Base-by-base conservation (phyloP, 352 stramenopile genomes). In the Phytophthora constricta region DNA sequence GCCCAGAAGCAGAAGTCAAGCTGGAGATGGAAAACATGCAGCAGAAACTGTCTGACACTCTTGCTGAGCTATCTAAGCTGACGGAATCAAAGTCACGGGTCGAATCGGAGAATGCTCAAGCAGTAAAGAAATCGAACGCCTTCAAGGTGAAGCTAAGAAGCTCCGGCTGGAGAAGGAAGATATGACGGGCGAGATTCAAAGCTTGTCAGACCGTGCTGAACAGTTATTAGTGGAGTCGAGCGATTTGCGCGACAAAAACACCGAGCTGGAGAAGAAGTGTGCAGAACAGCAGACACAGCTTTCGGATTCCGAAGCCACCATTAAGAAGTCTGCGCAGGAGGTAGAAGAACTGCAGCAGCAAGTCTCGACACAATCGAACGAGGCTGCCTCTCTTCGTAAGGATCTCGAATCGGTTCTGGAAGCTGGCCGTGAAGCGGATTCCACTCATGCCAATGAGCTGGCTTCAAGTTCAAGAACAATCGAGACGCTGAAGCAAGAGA, bases 1-100 rank as follows among this genome's bases (percentile, higher is more conserved):
- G 68, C 82, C 10, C 74, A 78, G 26, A 80, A 82, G 58, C 52
- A 79, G 2, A 23, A 74, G 16, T 53, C 55, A 58, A 65, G 22
- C 26, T 66, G 43, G 46, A n/a, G 20, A 28, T 74, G 28, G 50
- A 62, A 60, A 49, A 66, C 22, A 28, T 41, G 4, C 46, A 67
- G 22, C 26, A 53, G 23, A 76, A 71, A 42, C 27, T 82, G 23
- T 64, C 54, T 17, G 53, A 62, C 1, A 49, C 60, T 56, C 47
- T 49, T 5, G 31, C n/a, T 53, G 52, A 70, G 50, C 17, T 62
- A 26, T 65, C 66, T 11, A 64, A 53, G 5, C 48, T 76, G 14
- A 58, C 47, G 10, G 23, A 71, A 61, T 59, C 70, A 8, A 79
- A 74, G 45, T 20, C 23, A 31, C 51, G 45, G 50, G 14, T 70